phyloP scores from a whole-genome alignment of 192 early-diverging fungal genomes.

The Rhizoclosmatium globosum region DNA sequence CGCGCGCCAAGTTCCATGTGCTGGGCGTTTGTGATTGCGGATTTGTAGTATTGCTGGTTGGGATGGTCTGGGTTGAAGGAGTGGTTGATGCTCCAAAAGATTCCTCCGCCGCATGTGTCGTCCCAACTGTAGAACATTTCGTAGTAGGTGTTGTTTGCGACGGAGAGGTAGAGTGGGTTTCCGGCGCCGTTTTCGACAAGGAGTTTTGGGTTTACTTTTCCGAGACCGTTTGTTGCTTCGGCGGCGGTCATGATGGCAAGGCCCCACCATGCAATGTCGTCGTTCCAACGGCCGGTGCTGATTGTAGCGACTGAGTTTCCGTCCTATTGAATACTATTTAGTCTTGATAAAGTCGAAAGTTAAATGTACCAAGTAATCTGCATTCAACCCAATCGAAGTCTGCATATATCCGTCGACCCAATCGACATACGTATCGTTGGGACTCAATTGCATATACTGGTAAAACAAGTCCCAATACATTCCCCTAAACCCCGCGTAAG shows the following conservation, averaged over 20 bases:
- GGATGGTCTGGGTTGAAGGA: neutral
- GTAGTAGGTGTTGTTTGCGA: conserved; percentile 43
- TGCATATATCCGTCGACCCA: neutral
- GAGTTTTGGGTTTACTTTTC: neutral
- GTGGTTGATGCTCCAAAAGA: conserved; percentile 46
- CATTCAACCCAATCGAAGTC: neutral
- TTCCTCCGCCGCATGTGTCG: conserved; percentile 47
- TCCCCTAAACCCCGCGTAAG: neutral
- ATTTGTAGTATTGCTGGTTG: conserved; percentile 44
- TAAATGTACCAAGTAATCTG: too few relatives aligned
- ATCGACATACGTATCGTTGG: conserved; percentile 12
- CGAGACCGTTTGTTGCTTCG: neutral
- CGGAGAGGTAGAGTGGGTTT: conserved; percentile 19
- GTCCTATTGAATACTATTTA: too few relatives aligned
- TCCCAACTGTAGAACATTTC: conserved; percentile 52
- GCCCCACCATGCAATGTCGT: conserved; percentile 28
- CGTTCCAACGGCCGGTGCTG: conserved; percentile 39
- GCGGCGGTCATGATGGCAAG: conserved; percentile 35
- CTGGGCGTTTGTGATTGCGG: conserved; percentile 52
- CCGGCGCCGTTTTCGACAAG: neutral
- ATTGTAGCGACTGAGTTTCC: neutral
- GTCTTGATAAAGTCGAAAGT: too few relatives aligned
- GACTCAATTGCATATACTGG: conserved; percentile 7
- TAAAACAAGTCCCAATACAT: conserved; percentile 19
- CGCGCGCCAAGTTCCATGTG: conserved; percentile 47